Evolutionary conservation across 306 rosid species (phyloP).

Genomic region (Corylus heterophylla): DNA sequence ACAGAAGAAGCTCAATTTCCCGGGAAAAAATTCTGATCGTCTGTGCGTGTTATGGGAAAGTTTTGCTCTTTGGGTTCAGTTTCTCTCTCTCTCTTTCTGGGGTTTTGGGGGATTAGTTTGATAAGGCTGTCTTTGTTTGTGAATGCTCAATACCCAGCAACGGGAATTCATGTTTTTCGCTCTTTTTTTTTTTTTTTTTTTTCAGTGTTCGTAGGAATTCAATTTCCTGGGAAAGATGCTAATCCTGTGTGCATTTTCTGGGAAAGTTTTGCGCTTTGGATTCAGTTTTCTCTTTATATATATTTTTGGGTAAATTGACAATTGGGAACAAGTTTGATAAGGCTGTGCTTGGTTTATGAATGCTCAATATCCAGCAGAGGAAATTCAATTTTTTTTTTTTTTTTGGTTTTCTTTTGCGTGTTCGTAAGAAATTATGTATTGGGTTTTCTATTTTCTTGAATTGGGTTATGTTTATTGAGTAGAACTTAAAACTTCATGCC

Average conservation of each 20-base stretch:
- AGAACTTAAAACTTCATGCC: neutral
- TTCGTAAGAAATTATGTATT: neutral
- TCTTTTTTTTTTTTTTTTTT: neutral
- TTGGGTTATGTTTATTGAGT: neutral
- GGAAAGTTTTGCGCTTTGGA: neutral
- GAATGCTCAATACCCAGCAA: neutral
- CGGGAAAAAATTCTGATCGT: neutral
- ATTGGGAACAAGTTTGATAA: neutral
- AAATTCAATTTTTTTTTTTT: neutral
- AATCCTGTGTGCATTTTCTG: neutral
- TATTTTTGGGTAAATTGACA: neutral
- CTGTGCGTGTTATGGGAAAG: neutral
- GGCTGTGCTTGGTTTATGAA: neutral
- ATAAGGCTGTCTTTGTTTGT: neutral
- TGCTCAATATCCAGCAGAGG: neutral
- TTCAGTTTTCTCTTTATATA: neutral
- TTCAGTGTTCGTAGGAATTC: neutral
- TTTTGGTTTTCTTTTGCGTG: neutral
- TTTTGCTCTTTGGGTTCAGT: neutral
- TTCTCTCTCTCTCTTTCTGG: neutral
- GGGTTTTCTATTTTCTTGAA: neutral
- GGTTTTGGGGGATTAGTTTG: neutral
- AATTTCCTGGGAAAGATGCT: neutral
- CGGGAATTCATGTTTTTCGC: neutral
- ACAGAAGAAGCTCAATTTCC: neutral